These are phyloP conservation scores for Phytopythium litorale DNA, from an alignment of 352 stramenopile genomes.

Conservation along the genomic window DNA sequence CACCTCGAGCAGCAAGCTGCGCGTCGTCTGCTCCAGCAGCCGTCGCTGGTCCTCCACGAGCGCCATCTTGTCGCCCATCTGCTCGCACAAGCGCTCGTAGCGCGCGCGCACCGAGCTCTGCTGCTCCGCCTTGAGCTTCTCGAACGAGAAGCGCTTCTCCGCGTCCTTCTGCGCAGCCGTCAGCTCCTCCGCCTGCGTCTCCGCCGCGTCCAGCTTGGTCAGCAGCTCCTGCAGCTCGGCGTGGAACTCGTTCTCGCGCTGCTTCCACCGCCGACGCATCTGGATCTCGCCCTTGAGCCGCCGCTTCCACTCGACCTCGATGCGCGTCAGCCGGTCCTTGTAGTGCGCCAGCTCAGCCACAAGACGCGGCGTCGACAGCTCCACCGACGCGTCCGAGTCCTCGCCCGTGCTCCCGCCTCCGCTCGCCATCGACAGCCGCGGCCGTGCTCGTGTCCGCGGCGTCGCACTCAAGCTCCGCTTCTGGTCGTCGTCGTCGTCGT, in stretches of 20 bases:
- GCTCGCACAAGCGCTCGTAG: constrained; percentile 72
- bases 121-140: constrained; percentile 68
- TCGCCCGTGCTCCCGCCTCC: constrained; percentile 19
- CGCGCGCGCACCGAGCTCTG: constrained; percentile 68
- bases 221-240: constrained; percentile 58
- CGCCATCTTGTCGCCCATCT: constrained; percentile 67
- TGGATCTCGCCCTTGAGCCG: constrained; percentile 75
- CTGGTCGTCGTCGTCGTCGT: too few species aligned
- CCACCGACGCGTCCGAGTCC: background rate
- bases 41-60: constrained; percentile 70
- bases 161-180: constrained; percentile 49
- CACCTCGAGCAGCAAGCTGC: constrained; percentile 61
- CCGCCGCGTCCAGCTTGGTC: constrained; percentile 40
- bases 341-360: constrained; percentile 63
- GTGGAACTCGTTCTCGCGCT: constrained; percentile 70
- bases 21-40: constrained; percentile 75
- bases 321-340: constrained; percentile 79
- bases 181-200: constrained; percentile 38
- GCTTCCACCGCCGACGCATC: constrained; percentile 76
- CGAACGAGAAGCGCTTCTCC: constrained; percentile 67
- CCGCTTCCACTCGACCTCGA: constrained; percentile 76
- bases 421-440: constrained; percentile 5
- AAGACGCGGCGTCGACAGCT: constrained; percentile 20
- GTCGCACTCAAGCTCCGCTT: too few species aligned
- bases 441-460: background rate